Base-by-base conservation (phyloP, 768 basidiomycete species). In the Auricularia sp. region DNA sequence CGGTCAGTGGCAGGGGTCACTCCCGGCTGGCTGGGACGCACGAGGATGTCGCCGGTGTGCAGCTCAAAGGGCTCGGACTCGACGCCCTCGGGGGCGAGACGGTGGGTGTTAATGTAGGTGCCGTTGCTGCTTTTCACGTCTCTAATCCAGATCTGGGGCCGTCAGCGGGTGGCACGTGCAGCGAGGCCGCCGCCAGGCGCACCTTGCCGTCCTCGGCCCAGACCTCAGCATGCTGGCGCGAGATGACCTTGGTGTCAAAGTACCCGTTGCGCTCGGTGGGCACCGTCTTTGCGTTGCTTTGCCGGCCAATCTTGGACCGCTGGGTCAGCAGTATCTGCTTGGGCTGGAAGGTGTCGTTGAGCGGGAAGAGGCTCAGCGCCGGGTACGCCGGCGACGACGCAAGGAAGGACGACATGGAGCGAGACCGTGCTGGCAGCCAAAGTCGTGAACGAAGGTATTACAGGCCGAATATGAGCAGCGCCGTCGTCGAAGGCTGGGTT, bases 81-180 rank as follows among this genome's bases (percentile, higher is more conserved):
- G 66, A 90, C 81, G 42, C 92, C 88, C 74, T 99, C 96, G 3
- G 82, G 82, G 68, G 89, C 92, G 61, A 98, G 85, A 47, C 97
- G 83, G 69, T 98, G 94, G 65, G 92, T 88, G 70, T 99, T 98
- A 74, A 99, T 94, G 74, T 98, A 99, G 5, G 97, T 99, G 1
- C 97, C 97, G 68, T 99, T 99, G 1, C 92, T 94, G 68, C 90
- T 93, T 79, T 96, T 96, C 73, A 98, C 94, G 75, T 98, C 97
- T 77, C 94, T 96, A 81, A 99, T 98, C 80, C 79, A 96, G 76
- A 98, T 94, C 94, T 98, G 65, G n/a, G 56, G 56, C 56, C 14
- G 56, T 59, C 16, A 59, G 56, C 34, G 56, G 56, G 56, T 54
- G 54, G 62, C 65, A 63, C 56, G 56, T 35, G 56, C 24, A 10